Evolutionary conservation across 2,329 filamentous ascomycete species (phyloP).

Genomic region (Diaporthe citrichinensis): DNA sequence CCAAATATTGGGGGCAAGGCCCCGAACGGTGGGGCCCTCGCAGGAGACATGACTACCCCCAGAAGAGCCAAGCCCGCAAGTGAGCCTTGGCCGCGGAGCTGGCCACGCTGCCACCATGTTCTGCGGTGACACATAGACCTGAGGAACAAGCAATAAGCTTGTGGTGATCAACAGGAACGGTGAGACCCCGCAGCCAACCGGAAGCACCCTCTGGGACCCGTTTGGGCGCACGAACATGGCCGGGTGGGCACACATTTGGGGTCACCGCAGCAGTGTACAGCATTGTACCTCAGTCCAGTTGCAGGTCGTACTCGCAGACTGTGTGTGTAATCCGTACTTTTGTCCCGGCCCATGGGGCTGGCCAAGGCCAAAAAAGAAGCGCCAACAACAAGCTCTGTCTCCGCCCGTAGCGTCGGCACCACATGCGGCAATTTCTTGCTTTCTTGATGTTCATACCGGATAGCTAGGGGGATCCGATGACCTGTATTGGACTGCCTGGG

Average conservation of each 20-base stretch:
- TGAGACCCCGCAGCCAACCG: conserved; percentile 21
- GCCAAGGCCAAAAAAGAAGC: conserved; percentile 7
- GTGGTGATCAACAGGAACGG: conserved; percentile 30
- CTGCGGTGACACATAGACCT: conserved; percentile 3
- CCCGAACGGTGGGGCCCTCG: conserved; percentile 5
- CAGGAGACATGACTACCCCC: conserved; percentile 8
- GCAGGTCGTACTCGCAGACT: background rate
- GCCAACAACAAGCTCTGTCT: conserved; percentile 4
- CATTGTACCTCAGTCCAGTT: background rate
- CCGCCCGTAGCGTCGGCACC: background rate
- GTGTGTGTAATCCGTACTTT: background rate
- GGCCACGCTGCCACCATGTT: background rate
- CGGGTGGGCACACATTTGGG: background rate
- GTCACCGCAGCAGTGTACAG: background rate
- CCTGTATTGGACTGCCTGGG: background rate
- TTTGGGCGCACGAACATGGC: background rate
- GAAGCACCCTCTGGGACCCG: background rate
- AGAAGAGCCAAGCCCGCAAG: background rate
- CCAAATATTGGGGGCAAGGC: background rate
- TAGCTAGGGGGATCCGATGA: background rate
- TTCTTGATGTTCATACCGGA: background rate
- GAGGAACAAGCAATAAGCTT: conserved; percentile 29
- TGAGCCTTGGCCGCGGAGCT: conserved; percentile 5
- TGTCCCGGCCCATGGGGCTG: background rate
- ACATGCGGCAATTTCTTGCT: background rate